Evolutionary conservation across 1,139 yeast genomes (phyloP), one percentile per base, ranked within the genome.

Genomic region (Suhomyces panamericanus): DNA sequence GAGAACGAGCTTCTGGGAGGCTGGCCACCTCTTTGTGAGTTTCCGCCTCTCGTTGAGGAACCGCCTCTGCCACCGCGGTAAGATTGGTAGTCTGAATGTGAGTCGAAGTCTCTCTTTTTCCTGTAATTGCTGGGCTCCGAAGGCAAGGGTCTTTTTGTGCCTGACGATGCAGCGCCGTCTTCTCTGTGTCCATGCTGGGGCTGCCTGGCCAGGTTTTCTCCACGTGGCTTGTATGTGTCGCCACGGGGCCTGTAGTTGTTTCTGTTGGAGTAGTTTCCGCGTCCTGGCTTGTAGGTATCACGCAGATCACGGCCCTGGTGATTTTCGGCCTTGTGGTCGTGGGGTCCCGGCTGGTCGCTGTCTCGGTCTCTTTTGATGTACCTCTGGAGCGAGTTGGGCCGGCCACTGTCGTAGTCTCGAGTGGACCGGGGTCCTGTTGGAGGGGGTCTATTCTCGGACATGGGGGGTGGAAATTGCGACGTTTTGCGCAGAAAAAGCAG

Each of bases 391-490:
- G 36, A 34, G 13, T 22, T 34, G 15, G 47, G 17, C 17, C 42
- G 39, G 17, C 41, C 44, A 16, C 53, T 46, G 22, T 49, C 51
- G 35, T 48, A 55, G 38, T 57, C 59, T 42, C 64, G 54, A n/a
- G 58, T 55, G 4, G 66, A 67, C 43, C 60, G 64, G 2, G 74
- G 73, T 5, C 73, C 74, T 1, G 64, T 47, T 33, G 73, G 69
- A 15, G 72, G 77, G 53, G 70, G 75, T 57, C 73, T 70, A 49
- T 69, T 64, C 44, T 73, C 77, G 31, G 78, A 70, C 78, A 73
- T 73, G 11, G 16, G 28, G 29, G n/a, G 29, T 26, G 8, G 24
- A 20, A 8, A 5, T 5, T 26, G 29, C 29, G n/a, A 6, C n/a
- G n/a, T 11, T 11, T 11, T 11, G 29, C 12, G 12, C 29, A 9